These are phyloP conservation scores for Amylocarpus encephaloides DNA, from an alignment of 2,329 filamentous ascomycete species.

Conservation along the genomic window DNA sequence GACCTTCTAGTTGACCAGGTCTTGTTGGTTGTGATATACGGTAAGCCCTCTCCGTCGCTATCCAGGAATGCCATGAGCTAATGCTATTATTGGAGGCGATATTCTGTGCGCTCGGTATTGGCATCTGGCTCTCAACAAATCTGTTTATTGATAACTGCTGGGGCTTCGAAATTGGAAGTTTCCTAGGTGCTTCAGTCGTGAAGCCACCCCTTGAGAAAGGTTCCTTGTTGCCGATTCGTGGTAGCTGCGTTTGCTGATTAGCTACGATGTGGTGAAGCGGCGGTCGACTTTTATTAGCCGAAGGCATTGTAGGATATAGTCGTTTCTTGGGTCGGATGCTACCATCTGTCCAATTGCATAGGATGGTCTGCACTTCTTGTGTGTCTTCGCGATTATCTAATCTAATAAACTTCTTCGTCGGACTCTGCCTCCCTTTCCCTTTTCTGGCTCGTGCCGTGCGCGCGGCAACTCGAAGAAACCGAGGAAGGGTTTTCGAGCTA, in stretches of 20 bases:
- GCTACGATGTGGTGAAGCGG: slow-evolving; percentile 17
- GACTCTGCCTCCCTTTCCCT: slow-evolving; percentile 49
- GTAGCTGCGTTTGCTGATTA: slow-evolving; percentile 20
- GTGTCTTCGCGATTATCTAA: slow-evolving; percentile 57
- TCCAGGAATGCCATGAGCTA: not conserved
- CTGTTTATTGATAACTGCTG: slow-evolving; percentile 25
- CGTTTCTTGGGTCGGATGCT: slow-evolving; percentile 19
- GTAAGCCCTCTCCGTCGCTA: slow-evolving; percentile 13
- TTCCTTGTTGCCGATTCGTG: slow-evolving; percentile 2
- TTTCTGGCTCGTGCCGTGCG: slow-evolving; percentile 44
- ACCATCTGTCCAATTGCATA: slow-evolving; percentile 48
- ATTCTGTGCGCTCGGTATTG: not conserved
- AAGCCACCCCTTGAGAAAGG: not conserved
- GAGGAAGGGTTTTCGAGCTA: slow-evolving; percentile 35
- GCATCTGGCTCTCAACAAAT: slow-evolving; percentile 27
- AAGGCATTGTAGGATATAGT: not conserved
- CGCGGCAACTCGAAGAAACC: slow-evolving; percentile 55
- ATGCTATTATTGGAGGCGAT: not conserved
- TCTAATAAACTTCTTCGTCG: slow-evolving; percentile 49
- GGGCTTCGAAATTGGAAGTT: slow-evolving; percentile 18
- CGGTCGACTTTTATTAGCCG: not conserved
- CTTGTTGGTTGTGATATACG: slow-evolving; percentile 27
- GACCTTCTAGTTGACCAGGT: slow-evolving; percentile 52
- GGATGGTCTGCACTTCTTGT: slow-evolving; percentile 46
- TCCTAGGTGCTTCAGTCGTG: slow-evolving; percentile 7